These are phyloP conservation scores for Casuarina cunninghamiana DNA, from an alignment of 306 rosid species.

Conservation along the genomic window DNA sequence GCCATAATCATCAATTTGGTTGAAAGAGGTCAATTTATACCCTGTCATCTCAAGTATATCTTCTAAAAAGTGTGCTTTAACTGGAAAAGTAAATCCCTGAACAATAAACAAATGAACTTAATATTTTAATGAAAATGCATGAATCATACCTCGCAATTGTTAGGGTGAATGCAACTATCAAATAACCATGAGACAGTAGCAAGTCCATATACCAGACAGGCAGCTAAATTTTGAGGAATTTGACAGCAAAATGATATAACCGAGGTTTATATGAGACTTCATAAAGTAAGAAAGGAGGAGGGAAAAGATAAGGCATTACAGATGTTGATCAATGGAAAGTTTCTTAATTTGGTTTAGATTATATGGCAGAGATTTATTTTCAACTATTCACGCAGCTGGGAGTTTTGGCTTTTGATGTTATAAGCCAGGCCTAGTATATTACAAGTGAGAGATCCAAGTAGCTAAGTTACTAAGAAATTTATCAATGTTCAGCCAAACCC, in stretches of 20 bases:
- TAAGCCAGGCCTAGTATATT: neutral
- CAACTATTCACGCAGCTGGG: neutral
- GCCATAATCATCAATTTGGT: constrained; percentile 98
- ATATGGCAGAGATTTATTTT: neutral
- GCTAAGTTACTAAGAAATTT: neutral
- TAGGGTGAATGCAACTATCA: constrained; percentile 2
- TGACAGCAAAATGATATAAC: neutral
- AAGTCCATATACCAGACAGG: neutral
- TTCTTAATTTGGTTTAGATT: neutral
- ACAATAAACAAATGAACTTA: constrained; percentile 33
- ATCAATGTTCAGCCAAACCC: neutral
- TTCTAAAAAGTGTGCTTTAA: constrained; percentile 78
- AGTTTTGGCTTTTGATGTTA: neutral
- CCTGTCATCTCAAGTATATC: constrained; percentile 90
- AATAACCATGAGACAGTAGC: neutral
- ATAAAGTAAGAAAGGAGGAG: neutral
- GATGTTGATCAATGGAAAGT: neutral
- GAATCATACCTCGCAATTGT: constrained; percentile 6
- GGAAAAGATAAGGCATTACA: neutral
- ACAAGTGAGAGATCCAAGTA: no score
- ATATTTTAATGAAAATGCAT: constrained; percentile 24
- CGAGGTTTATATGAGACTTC: neutral
- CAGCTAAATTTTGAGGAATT: neutral
- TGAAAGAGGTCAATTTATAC: constrained; percentile 76
- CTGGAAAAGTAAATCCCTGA: constrained; percentile 94